Percentiles rank a stretch among this genome's conserved stretches.
Conservation (phyloP, 78 protist species). For the Speleostelium caveatum region DNA sequence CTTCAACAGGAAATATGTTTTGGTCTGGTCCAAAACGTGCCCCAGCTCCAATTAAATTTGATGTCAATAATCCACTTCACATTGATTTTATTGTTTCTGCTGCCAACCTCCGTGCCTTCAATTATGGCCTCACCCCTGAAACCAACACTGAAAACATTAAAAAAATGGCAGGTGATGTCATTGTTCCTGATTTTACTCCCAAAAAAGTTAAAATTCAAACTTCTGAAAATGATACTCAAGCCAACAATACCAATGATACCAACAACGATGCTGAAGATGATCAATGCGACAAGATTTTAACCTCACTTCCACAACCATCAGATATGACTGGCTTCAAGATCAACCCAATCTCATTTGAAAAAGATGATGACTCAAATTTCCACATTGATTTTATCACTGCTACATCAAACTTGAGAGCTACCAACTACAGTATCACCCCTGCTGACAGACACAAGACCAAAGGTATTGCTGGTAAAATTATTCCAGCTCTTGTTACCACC, state of each 20-base stretch:
- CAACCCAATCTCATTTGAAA: constrained; percentile 88
- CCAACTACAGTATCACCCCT: constrained; percentile 93
- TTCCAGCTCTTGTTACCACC: constrained; percentile 99
- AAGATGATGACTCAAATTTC: constrained; percentile 99
- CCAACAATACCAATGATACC: not conserved
- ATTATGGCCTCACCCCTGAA: constrained; percentile 84
- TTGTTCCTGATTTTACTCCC: constrained; percentile 93
- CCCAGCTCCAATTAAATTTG: constrained; percentile 90
- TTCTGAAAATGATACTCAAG: constrained; percentile 62
- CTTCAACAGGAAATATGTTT: constrained; percentile 86
- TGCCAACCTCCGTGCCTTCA: constrained; percentile 95
- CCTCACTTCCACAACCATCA: constrained; percentile 50
- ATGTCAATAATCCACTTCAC: constrained; percentile 81
- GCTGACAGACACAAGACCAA: constrained; percentile 90
- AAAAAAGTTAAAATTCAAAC: constrained; percentile 88
- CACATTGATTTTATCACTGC: constrained; percentile 99
- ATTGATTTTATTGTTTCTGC: constrained; percentile 91
- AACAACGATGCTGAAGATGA: constrained; percentile 61
- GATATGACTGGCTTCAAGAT: constrained; percentile 49
- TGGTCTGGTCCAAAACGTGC: constrained; percentile 95
- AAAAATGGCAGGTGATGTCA: constrained; percentile 59
- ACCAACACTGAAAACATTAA: constrained; percentile 3
- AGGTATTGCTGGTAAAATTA: constrained; percentile 99
- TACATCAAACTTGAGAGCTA: constrained; percentile 98
- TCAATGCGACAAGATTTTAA: constrained; percentile 28